phyloP scores from a whole-genome alignment of 169 alveolate species.

The Eimeria sp. region DNA sequence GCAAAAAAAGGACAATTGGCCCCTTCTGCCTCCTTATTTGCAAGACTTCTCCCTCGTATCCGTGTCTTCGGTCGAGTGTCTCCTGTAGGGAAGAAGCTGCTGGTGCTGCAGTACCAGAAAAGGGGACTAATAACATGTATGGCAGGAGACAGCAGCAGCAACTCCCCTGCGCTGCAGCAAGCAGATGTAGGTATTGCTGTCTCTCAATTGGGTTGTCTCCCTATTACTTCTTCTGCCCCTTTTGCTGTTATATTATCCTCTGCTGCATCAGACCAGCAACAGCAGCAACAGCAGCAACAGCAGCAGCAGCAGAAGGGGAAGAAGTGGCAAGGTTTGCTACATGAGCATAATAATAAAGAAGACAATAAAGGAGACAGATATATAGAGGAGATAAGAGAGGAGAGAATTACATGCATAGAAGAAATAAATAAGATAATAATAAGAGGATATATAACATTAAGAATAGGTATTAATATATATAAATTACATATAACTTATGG shows the following conservation, averaged over 20 bases:
- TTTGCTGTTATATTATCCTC: conserved; percentile 36
- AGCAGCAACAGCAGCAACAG: background rate
- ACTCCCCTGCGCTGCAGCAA: conserved; percentile 95
- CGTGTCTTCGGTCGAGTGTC: conserved; percentile 74
- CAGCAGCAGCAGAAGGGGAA: background rate
- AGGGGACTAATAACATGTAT: conserved; percentile 87
- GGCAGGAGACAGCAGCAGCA: conserved; percentile 98
- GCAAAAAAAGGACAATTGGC: background rate
- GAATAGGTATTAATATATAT: conserved; percentile 93
- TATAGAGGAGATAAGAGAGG: background rate
- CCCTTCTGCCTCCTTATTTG: background rate
- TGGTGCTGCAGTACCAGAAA: conserved; percentile 45
- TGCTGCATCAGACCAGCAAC: background rate
- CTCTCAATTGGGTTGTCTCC: conserved; percentile 85
- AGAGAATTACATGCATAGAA: background rate
- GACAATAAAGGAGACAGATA: background rate
- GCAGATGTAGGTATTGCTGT: conserved; percentile 97
- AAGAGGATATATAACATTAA: conserved; percentile 93
- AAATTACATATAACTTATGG: conserved; percentile 94
- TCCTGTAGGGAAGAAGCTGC: conserved; percentile 41
- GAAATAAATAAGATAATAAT: conserved; percentile 30
- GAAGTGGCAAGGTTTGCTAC: too few relatives aligned
- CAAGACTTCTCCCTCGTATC: conserved; percentile 32
- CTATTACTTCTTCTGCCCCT: background rate
- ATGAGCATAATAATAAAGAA: background rate